Evolutionary conservation across 331 rosid species (phyloP).

Genomic region (Rosa hybrid): DNA sequence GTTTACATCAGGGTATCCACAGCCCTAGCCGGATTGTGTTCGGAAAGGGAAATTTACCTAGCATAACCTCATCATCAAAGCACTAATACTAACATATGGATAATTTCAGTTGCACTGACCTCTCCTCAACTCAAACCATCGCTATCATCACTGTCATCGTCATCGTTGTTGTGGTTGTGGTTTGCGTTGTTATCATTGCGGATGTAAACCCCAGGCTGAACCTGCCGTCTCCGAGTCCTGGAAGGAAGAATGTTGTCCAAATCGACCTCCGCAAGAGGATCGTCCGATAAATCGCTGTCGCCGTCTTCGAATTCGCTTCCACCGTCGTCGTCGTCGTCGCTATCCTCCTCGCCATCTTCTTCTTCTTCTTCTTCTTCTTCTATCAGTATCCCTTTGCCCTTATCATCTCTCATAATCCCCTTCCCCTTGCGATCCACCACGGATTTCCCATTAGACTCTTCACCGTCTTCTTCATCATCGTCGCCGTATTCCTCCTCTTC

Average conservation of each 20-base stretch:
- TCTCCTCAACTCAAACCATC: slow-evolving; percentile 35
- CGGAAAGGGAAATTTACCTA: neutral
- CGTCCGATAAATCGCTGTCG: slow-evolving; percentile 82
- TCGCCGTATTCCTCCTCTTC: slow-evolving; percentile 18
- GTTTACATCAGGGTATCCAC: slow-evolving; percentile 15
- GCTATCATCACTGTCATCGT: slow-evolving; percentile 44
- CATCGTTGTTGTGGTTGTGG: slow-evolving; percentile 17
- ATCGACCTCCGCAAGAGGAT: slow-evolving; percentile 88
- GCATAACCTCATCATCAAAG: slow-evolving; percentile 4
- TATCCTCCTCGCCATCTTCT: neutral
- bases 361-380: slow-evolving; percentile 50
- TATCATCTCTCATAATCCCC: slow-evolving; percentile 57
- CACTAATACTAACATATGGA: slow-evolving; percentile 7
- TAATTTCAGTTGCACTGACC: slow-evolving; percentile 48
- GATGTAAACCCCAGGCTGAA: slow-evolving; percentile 60
- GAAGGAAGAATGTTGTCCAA: slow-evolving; percentile 93
- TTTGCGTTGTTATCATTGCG: slow-evolving; percentile 41
- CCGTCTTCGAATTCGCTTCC: slow-evolving; percentile 49
- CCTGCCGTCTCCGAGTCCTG: slow-evolving; percentile 72
- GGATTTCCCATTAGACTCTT: slow-evolving; percentile 38
- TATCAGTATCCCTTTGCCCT: slow-evolving; percentile 86
- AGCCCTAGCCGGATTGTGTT: slow-evolving; percentile 10
- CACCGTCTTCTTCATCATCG: slow-evolving; percentile 15
- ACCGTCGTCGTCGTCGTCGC: slow-evolving; percentile 31
- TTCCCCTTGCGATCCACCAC: slow-evolving; percentile 76